Evolutionary conservation across 179 eudicot genomes (phyloP), one percentile per base, ranked within the genome.

Genomic region (Silene noctiflora): DNA sequence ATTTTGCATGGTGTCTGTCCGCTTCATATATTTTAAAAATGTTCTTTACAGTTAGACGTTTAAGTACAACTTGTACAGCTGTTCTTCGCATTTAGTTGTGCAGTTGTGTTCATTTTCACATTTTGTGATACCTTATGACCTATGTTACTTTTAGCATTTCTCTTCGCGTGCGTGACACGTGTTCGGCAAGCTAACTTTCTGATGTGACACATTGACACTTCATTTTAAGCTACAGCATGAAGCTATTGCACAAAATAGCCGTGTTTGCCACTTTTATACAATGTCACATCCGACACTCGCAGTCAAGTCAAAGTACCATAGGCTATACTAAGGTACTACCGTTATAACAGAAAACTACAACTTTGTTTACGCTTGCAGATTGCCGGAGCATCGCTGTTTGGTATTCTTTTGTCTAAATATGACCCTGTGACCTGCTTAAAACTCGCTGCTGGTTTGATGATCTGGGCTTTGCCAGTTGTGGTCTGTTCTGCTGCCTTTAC

Each of bases 381-480:
- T 83, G 88, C 89, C 17, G 98, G 98, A 75, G 98, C 98, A 83
- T 86, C 96, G 55, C 51, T 94, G 44, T 94, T 94, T 76, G 98
- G 97, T 61, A 78, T 88, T 78, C 89, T 94, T 77, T 82, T 91
- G 61, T 87, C 98, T 24, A 91, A 87, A 81, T 86, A 94, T 86
- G 93, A 94, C 73, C 85, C 90, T n/a, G 97, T 91, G 65, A 87
- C 85, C 83, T 91, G 96, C 91, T 84, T 94, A 83, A 87, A 89
- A 84, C 84, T 94, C 44, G 96, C 97, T 75, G 98, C 93, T 78
- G 81, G 89, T 71, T 85, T 90, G 75, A 93, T 93, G 93, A 85
- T 91, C 65, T 83, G 91, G 84, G 83, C 92, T 39, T 72, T 89
- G 71, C 98, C 98, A 67, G 81, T 91, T 84, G 85, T 86, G 88